Evolutionary conservation across 2,329 filamentous ascomycete genomes (phyloP).

Genomic region (Madurella fahalii): DNA sequence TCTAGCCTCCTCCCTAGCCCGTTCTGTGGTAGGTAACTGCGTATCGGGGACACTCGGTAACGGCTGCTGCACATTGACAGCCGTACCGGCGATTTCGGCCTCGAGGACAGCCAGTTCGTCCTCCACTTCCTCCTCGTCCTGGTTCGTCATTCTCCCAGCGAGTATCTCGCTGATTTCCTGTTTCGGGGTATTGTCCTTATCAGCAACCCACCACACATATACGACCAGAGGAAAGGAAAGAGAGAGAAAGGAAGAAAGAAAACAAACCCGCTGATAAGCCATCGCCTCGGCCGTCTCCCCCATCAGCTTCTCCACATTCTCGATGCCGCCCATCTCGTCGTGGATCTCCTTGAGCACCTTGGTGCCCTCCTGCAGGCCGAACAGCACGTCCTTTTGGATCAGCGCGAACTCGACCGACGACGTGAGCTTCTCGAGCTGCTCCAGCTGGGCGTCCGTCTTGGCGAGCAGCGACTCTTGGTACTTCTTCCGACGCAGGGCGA

Average conservation of each 20-base stretch:
- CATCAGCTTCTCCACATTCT: slow-evolving; percentile 92
- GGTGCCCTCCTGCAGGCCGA: slow-evolving; percentile 87
- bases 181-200: background rate
- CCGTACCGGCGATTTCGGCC: slow-evolving; percentile 42
- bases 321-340: slow-evolving; percentile 90
- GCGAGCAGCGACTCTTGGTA: slow-evolving; percentile 87
- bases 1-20: slow-evolving; percentile 10
- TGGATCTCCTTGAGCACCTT: slow-evolving; percentile 87
- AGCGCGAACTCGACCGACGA: slow-evolving; percentile 90
- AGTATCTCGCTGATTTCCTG: slow-evolving; percentile 93
- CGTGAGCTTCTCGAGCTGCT: slow-evolving; percentile 84
- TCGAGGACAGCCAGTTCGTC: slow-evolving; percentile 86
- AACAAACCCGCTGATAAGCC: slow-evolving; percentile 77
- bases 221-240: background rate
- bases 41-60: slow-evolving; percentile 30
- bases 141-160: slow-evolving; percentile 79
- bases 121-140: slow-evolving; percentile 97
- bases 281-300: slow-evolving; percentile 86
- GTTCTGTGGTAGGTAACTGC: slow-evolving; percentile 19
- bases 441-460: slow-evolving; percentile 91
- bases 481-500: slow-evolving; percentile 90
- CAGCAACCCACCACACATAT: background rate
- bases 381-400: slow-evolving; percentile 94
- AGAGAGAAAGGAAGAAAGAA: background rate
- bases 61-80: slow-evolving; percentile 7